These are phyloP conservation scores for Mycena vitilis DNA, from an alignment of 768 basidiomycete species.

Conservation along the genomic window DNA sequence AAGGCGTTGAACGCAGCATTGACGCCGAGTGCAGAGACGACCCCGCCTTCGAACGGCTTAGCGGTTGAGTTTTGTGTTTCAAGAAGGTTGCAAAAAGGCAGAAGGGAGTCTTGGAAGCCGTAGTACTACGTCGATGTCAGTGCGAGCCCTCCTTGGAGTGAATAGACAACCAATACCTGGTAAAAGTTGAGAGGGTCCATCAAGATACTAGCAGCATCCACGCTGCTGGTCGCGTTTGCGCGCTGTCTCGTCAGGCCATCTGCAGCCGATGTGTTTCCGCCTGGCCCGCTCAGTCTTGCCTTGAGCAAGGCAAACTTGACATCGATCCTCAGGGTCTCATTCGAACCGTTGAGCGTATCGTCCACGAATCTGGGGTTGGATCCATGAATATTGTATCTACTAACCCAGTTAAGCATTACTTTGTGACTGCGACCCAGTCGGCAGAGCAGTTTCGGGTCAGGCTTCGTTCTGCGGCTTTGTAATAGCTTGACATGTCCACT, in stretches of 20 bases:
- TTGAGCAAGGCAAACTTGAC: constrained; percentile 57
- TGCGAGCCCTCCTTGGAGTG: background rate
- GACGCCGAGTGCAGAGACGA: constrained; percentile 49
- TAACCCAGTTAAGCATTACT: constrained; percentile 32
- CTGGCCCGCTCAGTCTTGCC: constrained; percentile 56
- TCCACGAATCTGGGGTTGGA: constrained; percentile 48
- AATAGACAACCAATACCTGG: constrained; percentile 47
- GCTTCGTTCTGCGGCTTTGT: constrained; percentile 61
- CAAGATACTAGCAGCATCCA: constrained; percentile 55
- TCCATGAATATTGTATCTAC: background rate
- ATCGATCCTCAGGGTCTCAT: constrained; percentile 48
- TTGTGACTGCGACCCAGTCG: constrained; percentile 63
- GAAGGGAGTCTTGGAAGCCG: constrained; percentile 55
- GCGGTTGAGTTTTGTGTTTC: constrained; percentile 58
- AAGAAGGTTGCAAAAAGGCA: constrained; percentile 61
- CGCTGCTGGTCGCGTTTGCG: constrained; percentile 51
- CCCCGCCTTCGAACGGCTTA: constrained; percentile 50
- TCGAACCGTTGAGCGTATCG: constrained; percentile 45
- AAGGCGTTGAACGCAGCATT: constrained; percentile 54
- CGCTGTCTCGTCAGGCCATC: constrained; percentile 46
- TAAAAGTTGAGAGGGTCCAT: constrained; percentile 64
- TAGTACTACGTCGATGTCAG: constrained; percentile 51
- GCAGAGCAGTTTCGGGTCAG: constrained; percentile 63
- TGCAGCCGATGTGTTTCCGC: constrained; percentile 53
- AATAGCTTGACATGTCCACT: constrained; percentile 63